Evolutionary conservation across 306 rosid species (phyloP).

Genomic region (Biancaea sappan): DNA sequence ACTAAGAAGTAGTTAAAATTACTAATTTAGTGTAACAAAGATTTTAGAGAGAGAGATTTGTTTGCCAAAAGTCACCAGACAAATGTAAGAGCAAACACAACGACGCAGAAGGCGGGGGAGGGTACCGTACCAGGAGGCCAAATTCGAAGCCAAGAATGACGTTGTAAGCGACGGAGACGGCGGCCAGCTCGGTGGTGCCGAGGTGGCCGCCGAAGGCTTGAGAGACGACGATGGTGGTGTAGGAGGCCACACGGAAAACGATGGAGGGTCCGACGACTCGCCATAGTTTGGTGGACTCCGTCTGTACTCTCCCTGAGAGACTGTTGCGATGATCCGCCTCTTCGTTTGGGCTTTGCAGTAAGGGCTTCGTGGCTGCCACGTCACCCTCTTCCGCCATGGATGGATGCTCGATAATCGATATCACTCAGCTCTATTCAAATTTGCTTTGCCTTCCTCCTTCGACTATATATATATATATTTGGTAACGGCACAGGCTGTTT

Average conservation of each 20-base stretch:
- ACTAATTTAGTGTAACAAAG: too few species aligned
- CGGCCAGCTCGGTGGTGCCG: constrained; percentile 49
- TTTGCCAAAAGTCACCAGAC: too few species aligned
- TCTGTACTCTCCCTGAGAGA: constrained; percentile 20
- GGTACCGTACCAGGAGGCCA: constrained; percentile 52
- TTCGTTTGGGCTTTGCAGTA: neutral
- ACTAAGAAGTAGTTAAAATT: too few species aligned
- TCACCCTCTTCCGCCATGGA: neutral
- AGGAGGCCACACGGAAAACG: constrained; percentile 45
- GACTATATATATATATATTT: too few species aligned
- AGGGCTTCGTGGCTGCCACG: neutral
- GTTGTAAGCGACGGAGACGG: constrained; percentile 51
- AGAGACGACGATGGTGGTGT: constrained; percentile 52
- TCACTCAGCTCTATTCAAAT: too few species aligned
- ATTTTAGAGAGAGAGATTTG: too few species aligned
- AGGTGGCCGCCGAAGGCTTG: constrained; percentile 62
- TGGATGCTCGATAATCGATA: too few species aligned
- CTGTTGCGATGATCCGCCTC: neutral
- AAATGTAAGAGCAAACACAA: too few species aligned
- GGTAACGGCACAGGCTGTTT: too few species aligned
- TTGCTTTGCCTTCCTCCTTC: too few species aligned
- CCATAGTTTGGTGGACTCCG: constrained; percentile 55
- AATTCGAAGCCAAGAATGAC: constrained; percentile 54
- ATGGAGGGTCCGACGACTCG: constrained; percentile 51
- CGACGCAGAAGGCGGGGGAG: too few species aligned